These are phyloP conservation scores for Serendipita sp. DNA, from an alignment of 1,284 basidiomycete genomes.

Conservation along the genomic window DNA sequence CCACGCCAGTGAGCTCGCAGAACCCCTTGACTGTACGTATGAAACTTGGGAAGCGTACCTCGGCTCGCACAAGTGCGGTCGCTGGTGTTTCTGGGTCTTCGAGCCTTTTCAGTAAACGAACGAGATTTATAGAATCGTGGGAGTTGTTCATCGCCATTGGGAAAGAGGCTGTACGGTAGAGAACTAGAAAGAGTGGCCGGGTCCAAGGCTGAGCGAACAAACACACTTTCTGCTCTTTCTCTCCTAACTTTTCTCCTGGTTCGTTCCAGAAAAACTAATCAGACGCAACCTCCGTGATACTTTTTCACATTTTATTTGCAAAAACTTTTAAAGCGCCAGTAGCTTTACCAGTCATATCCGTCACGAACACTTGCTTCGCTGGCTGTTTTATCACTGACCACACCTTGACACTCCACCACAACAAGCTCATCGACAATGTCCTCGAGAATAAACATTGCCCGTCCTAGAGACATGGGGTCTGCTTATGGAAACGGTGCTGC, in stretches of 20 bases:
- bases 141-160: conserved; percentile 1
- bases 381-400: conserved; percentile 15
- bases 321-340: not conserved
- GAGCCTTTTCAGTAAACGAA: not conserved
- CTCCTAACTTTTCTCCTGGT: not conserved
- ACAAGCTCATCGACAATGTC: conserved; percentile 35
- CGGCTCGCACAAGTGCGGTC: not conserved
- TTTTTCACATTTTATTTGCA: not conserved
- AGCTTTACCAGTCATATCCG: conserved; percentile 19
- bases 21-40: not conserved
- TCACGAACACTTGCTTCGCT: conserved; percentile 20
- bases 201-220: not conserved
- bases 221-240: not conserved
- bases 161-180: not conserved
- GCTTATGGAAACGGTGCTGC: conserved; percentile 7
- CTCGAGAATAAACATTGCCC: conserved; percentile 68
- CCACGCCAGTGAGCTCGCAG: not conserved
- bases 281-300: not conserved
- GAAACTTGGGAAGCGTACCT: not conserved
- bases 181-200: not conserved
- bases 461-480: conserved; percentile 41
- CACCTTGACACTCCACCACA: not conserved
- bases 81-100: conserved; percentile 4
- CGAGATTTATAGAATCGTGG: conserved; percentile 1
- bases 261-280: not conserved